Base-by-base conservation (phyloP, 2,329 filamentous ascomycete species). In the Aspergillus fructus region DNA sequence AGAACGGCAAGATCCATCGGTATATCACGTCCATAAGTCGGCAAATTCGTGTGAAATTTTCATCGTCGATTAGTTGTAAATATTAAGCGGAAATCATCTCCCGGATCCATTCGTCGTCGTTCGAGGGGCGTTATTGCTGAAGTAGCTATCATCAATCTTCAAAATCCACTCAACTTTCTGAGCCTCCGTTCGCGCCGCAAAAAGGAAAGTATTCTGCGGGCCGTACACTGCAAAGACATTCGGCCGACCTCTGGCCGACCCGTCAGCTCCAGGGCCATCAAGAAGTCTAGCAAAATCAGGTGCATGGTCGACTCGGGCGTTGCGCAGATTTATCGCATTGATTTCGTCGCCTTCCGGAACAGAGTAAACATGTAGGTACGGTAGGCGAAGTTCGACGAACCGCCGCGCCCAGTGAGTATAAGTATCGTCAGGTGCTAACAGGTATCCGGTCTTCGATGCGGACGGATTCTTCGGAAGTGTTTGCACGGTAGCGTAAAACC, bases 111-210 rank as follows among this genome's bases (percentile, higher is more conserved):
- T 72, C 11, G 60, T 62, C 42, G 64, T 58, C 19, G 66, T 57
- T 59, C 68, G 64, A 40, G 68, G 63, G 9, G 62, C 65, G 42
- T 65, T 65, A 55, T 65, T 73, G 59, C 73, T 77, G 66, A 86
- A 85, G 72, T 83, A 87, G 64, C 88, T 90, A 79, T 96, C 89
- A 75, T 99, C 94, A 66, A 99, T 91, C 68, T 89, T 89, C 74
- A 96, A 84, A 66, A 99, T 96, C 94, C 94, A 99, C 73, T 97
- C 94, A 66, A 93, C 88, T 80, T 97, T 96, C 74, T 97, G 93
- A 49, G 88, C 84, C 78, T 97, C 93, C 67, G 87, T 93, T 58
- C 92, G 83, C 23, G 92, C 90, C 13, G 92, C 91, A 74, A 99
- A 97, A 41, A 99, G 81, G 84, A 93, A 99, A 33, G 93, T 96